Evolutionary conservation across 768 basidiomycete genomes (phyloP).

Genomic region (Paxillus rubicundulus): DNA sequence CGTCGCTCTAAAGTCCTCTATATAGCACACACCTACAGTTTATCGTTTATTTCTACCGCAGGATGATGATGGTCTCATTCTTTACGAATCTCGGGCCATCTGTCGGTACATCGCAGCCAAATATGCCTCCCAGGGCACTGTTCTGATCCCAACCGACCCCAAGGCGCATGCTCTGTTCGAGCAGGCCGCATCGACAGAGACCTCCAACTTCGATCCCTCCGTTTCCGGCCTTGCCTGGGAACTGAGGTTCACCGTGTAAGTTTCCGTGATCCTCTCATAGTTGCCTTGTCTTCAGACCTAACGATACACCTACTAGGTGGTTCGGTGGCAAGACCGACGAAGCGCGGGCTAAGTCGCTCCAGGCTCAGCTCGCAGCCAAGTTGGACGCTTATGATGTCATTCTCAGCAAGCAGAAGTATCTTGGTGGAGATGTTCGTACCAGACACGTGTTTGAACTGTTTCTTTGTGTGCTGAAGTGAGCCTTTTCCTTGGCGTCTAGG

Average conservation of each 20-base stretch:
- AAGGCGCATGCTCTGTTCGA: slow-evolving; percentile 45
- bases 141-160: slow-evolving; percentile 37
- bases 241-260: slow-evolving; percentile 46
- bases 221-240: slow-evolving; percentile 43
- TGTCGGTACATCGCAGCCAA: slow-evolving; percentile 40
- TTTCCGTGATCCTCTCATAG: not conserved
- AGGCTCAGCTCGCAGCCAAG: slow-evolving; percentile 30
- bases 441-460: not conserved
- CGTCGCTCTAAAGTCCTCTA: not conserved
- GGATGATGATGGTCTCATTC: slow-evolving; percentile 41
- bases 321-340: slow-evolving; percentile 33
- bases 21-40: not conserved
- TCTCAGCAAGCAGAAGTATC: slow-evolving; percentile 33
- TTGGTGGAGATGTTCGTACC: slow-evolving; percentile 33
- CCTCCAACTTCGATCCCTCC: slow-evolving; percentile 47
- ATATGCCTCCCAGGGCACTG: slow-evolving; percentile 35
- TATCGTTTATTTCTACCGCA: not conserved
- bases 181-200: slow-evolving; percentile 51
- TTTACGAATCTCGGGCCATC: slow-evolving; percentile 45
- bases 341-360: slow-evolving; percentile 23
- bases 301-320: not conserved
- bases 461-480: not conserved
- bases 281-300: not conserved
- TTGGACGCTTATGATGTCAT: slow-evolving; percentile 34
- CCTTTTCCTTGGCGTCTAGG: not conserved